These are phyloP conservation scores for Elsinoe australis DNA, from an alignment of 2,329 filamentous ascomycete species.

Conservation along the genomic window DNA sequence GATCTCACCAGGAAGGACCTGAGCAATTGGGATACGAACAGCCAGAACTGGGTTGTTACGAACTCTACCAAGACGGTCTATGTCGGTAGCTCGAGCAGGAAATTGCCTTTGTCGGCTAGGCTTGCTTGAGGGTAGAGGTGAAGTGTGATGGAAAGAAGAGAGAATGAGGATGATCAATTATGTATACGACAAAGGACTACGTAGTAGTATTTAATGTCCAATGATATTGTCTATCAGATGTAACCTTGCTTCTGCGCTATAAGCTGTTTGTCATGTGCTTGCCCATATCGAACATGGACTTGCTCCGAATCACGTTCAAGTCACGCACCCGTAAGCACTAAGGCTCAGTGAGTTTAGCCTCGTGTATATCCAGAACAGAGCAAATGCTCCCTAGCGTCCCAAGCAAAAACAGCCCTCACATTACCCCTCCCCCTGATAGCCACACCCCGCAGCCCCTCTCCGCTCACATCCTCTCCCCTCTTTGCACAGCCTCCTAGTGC, in stretches of 20 bases:
- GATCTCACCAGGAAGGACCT: constrained; percentile 69
- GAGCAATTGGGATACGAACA: constrained; percentile 69
- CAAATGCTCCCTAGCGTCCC: neutral
- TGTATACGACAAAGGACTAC: neutral
- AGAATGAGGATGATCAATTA: neutral
- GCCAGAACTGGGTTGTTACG: constrained; percentile 72
- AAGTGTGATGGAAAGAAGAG: neutral
- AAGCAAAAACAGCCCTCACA: constrained; percentile 4
- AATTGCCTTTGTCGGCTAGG: constrained; percentile 39
- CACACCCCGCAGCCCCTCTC: neutral
- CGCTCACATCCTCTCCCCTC: too few relatives aligned
- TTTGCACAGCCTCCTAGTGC: neutral
- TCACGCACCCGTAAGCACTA: too few relatives aligned
- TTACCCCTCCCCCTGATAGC: constrained; percentile 5
- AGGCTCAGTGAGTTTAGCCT: too few relatives aligned
- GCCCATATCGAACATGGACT: too few relatives aligned
- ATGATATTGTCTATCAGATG: too few relatives aligned
- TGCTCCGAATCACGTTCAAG: too few relatives aligned
- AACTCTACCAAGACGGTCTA: constrained; percentile 49
- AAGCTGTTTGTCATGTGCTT: too few relatives aligned
- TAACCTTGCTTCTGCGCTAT: too few relatives aligned
- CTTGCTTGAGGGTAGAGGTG: constrained; percentile 15
- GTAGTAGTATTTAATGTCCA: constrained; percentile 8
- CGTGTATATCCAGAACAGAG: too few relatives aligned
- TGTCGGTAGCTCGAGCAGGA: constrained; percentile 52